Percentiles rank a stretch among this genome's conserved stretches.
phyloP scores from a whole-genome alignment of 139 green algal genomes.

The Gonium pectorale region DNA sequence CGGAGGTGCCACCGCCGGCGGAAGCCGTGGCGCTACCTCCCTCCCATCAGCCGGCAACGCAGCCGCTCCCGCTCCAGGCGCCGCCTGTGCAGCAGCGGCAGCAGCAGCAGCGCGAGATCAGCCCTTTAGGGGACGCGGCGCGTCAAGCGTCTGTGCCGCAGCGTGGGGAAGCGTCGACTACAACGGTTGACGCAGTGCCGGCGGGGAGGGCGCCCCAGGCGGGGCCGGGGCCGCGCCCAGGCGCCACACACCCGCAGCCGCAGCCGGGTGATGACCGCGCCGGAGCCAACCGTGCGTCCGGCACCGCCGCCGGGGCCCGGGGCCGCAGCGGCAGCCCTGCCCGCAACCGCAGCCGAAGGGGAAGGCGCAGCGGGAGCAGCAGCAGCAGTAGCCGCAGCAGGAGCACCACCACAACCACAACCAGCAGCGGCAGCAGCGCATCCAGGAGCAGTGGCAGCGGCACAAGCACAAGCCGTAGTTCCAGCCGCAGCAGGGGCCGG shows the following conservation, averaged over 20 bases:
- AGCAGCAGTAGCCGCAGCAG: not conserved
- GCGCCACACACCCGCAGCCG: not conserved
- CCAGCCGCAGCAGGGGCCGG: not conserved
- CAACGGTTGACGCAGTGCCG: not conserved
- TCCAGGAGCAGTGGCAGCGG: not conserved
- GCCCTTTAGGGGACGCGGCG: not conserved
- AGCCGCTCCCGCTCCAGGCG: not conserved
- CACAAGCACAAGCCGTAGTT: not conserved
- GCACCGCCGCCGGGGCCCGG: too few species aligned
- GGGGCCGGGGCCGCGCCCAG: not conserved
- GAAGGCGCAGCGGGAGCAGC: not conserved
- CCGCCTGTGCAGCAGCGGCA: not conserved
- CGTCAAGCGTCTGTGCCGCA: not conserved
- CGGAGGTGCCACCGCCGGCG: not conserved
- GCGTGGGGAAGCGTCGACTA: not conserved
- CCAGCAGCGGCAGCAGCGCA: not conserved
- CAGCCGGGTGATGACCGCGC: not conserved
- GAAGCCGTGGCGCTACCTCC: not conserved
- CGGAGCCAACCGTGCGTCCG: not conserved
- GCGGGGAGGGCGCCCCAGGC: not conserved
- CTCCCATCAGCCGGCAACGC: not conserved
- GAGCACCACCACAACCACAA: not conserved
- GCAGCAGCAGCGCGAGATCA: not conserved
- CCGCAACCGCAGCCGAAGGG: not conserved
- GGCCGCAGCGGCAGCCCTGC: not conserved